Evolutionary conservation across 306 rosid genomes (phyloP).

Genomic region (Crotalaria pallida): DNA sequence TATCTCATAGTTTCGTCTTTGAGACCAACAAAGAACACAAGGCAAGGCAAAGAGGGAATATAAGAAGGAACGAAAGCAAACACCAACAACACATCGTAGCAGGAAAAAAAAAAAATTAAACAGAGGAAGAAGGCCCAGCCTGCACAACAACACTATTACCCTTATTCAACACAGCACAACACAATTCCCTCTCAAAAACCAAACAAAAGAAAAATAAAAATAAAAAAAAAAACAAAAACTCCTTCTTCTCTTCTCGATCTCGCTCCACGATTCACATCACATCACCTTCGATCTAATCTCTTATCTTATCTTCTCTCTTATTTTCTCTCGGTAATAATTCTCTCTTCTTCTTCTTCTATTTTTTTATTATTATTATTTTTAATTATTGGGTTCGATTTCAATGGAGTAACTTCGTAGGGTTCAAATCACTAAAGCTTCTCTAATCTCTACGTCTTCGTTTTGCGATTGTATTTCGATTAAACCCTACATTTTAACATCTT

Average conservation of each 20-base stretch:
- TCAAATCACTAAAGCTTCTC: slow-evolving; percentile 17
- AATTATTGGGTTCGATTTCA: slow-evolving; percentile 12
- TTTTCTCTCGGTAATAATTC: slow-evolving; percentile 37
- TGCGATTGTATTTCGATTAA: slow-evolving; percentile 8
- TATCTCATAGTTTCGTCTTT: background rate
- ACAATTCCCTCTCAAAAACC: slow-evolving; percentile 6
- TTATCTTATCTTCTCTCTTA: slow-evolving; percentile 24
- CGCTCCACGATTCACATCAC: slow-evolving; percentile 28
- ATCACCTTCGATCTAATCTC: slow-evolving; percentile 53
- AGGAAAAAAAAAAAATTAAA: too few relatives aligned
- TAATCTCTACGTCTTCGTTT: background rate
- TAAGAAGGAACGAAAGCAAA: background rate
- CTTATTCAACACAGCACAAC: background rate
- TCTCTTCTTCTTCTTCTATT: background rate
- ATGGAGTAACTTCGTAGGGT: slow-evolving; percentile 23
- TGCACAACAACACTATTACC: background rate
- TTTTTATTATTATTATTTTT: background rate
- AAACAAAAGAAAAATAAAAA: too few relatives aligned
- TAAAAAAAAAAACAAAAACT: background rate
- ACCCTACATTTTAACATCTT: slow-evolving; percentile 54
- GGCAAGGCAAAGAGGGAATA: background rate
- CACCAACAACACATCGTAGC: too few relatives aligned
- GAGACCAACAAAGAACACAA: background rate
- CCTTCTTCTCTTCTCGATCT: slow-evolving; percentile 46
- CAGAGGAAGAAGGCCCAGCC: too few relatives aligned